phyloP scores from a whole-genome alignment of 1,284 basidiomycete genomes.

The Pseudozyma sp. region DNA sequence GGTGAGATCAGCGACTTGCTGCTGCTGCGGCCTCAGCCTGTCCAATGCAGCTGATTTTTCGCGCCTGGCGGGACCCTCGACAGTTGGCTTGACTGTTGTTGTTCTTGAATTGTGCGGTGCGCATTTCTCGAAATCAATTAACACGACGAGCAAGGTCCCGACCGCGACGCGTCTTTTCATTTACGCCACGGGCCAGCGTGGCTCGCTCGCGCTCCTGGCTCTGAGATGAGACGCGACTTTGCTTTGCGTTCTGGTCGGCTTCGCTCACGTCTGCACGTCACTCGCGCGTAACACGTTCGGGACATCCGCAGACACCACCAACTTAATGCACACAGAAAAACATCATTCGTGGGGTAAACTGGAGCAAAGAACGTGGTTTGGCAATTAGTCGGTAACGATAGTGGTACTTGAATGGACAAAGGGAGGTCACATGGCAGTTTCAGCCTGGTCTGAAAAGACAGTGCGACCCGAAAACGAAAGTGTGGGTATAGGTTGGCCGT shows the following conservation, averaged over 20 bases:
- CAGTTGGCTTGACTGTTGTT: no score
- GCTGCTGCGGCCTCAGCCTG: no score
- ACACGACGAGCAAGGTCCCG: conserved; percentile 24
- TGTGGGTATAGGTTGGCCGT: conserved; percentile 4
- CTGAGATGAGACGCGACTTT: background rate
- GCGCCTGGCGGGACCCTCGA: no score
- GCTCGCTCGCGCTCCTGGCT: no score
- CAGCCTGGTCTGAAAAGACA: background rate
- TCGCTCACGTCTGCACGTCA: no score
- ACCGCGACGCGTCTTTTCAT: conserved; percentile 36
- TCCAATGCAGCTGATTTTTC: no score
- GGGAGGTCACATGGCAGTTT: background rate
- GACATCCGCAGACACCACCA: no score
- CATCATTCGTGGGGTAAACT: background rate
- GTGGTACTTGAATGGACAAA: background rate
- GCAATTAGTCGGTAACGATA: conserved; percentile 3
- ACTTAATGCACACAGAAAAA: background rate
- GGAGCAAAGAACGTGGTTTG: background rate
- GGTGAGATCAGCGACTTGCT: no score
- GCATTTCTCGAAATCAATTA: conserved; percentile 24
- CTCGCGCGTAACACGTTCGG: no score
- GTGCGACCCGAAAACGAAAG: background rate
- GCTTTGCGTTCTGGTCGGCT: no score
- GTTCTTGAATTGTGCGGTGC: no score
- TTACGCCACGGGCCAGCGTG: conserved; percentile 28